These are phyloP conservation scores for Shiraia sp. DNA, from an alignment of 2,329 filamentous ascomycete genomes.

Conservation along the genomic window DNA sequence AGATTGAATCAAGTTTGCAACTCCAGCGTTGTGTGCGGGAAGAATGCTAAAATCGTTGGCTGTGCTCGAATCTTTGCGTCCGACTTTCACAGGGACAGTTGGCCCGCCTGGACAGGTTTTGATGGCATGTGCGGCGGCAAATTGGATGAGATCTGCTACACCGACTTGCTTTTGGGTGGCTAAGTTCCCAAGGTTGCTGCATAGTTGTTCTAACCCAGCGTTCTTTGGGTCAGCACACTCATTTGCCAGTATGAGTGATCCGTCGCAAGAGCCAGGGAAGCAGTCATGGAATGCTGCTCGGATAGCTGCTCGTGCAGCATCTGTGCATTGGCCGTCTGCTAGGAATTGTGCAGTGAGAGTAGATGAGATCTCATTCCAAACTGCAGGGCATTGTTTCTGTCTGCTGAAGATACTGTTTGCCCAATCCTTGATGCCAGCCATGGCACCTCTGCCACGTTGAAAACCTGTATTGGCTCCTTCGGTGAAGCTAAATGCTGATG, in stretches of 20 bases:
- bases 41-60: conserved; percentile 29
- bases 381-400: conserved; percentile 27
- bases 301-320: conserved; percentile 42
- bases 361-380: conserved; percentile 39
- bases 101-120: conserved; percentile 43
- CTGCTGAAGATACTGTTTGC: conserved; percentile 9
- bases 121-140: conserved; percentile 43
- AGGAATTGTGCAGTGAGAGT: conserved; percentile 39
- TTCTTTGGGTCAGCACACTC: conserved; percentile 47
- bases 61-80: conserved; percentile 34
- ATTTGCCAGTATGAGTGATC: conserved; percentile 41
- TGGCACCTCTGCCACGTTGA: conserved; percentile 19
- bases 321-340: conserved; percentile 40
- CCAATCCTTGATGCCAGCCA: conserved; percentile 12
- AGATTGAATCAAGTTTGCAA: conserved; percentile 26
- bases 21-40: conserved; percentile 19
- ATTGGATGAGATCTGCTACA: conserved; percentile 42
- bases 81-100: conserved; percentile 37
- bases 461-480: conserved; percentile 18
- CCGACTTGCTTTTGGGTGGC: conserved; percentile 46
- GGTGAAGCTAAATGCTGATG: conserved; percentile 26
- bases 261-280: conserved; percentile 43
- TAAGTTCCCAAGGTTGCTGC: conserved; percentile 44
- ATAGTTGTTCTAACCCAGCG: conserved; percentile 50
- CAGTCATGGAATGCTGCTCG: conserved; percentile 42